Conservation (phyloP, 2,329 filamentous ascomycete genomes). For the Cytospora paraplurivora region DNA sequence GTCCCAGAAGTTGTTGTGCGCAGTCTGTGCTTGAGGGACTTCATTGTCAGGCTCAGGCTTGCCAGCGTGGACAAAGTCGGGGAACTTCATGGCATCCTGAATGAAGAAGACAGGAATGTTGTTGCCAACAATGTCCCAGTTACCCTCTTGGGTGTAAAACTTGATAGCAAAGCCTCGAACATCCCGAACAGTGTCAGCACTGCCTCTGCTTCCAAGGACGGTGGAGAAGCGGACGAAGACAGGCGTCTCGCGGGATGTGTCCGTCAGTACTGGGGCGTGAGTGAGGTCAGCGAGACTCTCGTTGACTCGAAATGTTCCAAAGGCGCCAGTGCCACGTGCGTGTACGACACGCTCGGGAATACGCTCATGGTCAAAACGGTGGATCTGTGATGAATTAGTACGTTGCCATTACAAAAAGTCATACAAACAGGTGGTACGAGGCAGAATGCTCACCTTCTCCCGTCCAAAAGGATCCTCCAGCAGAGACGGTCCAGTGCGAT, state of each 20-base stretch:
- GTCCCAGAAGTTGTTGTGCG: slow-evolving; percentile 79
- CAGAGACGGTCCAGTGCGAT: slow-evolving; percentile 66
- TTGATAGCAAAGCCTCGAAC: slow-evolving; percentile 79
- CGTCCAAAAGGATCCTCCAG: slow-evolving; percentile 72
- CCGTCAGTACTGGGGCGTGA: slow-evolving; percentile 63
- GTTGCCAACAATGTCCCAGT: slow-evolving; percentile 75
- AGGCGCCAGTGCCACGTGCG: slow-evolving; percentile 38
- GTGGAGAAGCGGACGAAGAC: slow-evolving; percentile 78
- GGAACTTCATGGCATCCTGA: slow-evolving; percentile 74
- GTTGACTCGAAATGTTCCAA: slow-evolving; percentile 63
- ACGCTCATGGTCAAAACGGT: slow-evolving; percentile 69
- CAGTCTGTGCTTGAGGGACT: slow-evolving; percentile 69
- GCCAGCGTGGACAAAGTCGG: slow-evolving; percentile 62
- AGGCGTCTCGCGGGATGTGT: slow-evolving; percentile 62
- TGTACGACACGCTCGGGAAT: slow-evolving; percentile 41
- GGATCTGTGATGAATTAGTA: slow-evolving; percentile 51
- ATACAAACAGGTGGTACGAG: not conserved
- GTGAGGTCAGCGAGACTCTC: slow-evolving; percentile 66
- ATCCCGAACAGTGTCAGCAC: slow-evolving; percentile 81
- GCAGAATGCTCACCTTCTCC: slow-evolving; percentile 61
- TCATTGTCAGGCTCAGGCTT: slow-evolving; percentile 74
- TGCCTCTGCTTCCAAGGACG: slow-evolving; percentile 72
- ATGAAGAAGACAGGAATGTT: slow-evolving; percentile 78
- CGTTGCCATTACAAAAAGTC: no score
- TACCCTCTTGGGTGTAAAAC: slow-evolving; percentile 77